Evolutionary conservation across 1,139 yeast genomes (phyloP).

Genomic region (Pichia cactophila): DNA sequence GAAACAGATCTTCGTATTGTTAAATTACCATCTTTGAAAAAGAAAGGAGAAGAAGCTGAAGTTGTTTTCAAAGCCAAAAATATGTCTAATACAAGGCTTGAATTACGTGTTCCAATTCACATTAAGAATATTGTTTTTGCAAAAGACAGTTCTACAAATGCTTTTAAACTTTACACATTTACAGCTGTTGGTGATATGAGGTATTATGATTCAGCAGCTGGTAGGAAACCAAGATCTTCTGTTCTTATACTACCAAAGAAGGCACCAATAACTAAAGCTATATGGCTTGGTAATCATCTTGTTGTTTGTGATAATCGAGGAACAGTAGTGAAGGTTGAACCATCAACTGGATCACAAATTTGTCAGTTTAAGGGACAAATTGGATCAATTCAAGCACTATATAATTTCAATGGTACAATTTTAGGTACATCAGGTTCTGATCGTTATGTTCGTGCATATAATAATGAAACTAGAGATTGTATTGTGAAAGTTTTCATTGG

Average conservation of each 20-base stretch:
- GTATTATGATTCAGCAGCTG: conserved; percentile 51
- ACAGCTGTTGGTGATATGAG: conserved; percentile 68
- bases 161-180: conserved; percentile 48
- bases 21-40: conserved; percentile 25
- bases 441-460: conserved; percentile 73
- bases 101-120: conserved; percentile 64
- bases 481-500: conserved; percentile 71
- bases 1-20: conserved; percentile 57
- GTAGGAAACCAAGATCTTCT: conserved; percentile 50
- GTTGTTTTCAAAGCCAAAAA: conserved; percentile 53
- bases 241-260: conserved; percentile 40
- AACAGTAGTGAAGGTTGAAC: conserved; percentile 46
- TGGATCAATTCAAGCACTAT: conserved; percentile 33
- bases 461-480: conserved; percentile 47
- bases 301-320: conserved; percentile 52
- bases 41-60: conserved; percentile 19
- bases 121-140: conserved; percentile 42
- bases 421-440: conserved; percentile 76
- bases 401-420: conserved; percentile 16
- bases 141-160: conserved; percentile 22
- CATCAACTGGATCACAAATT: conserved; percentile 33
- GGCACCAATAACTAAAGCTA: conserved; percentile 10
- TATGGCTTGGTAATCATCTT: conserved; percentile 29
- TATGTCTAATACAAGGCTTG: conserved; percentile 59
- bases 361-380: conserved; percentile 42